A percentile compares a stretch with the other conserved stretches of the same genome.
These are phyloP conservation scores for Ustilago sp. DNA, from an alignment of 1,284 basidiomycete species.

Conservation along the genomic window DNA sequence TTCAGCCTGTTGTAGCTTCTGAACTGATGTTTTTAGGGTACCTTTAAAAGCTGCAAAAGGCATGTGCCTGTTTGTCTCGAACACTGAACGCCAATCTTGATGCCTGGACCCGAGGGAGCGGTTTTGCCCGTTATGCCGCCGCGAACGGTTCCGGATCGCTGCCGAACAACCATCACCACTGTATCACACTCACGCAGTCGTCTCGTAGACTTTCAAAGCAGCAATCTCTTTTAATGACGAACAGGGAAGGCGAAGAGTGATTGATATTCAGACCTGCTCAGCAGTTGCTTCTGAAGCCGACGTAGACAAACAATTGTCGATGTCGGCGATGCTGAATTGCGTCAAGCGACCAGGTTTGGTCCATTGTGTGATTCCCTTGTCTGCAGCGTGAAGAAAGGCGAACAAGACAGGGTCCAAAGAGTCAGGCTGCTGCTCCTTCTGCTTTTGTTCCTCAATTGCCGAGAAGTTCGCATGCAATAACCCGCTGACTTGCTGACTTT, in stretches of 20 bases:
- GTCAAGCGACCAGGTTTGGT: no score
- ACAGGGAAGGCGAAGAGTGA: no score
- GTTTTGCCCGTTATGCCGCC: neutral
- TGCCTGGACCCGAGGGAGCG: neutral
- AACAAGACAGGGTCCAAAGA: neutral
- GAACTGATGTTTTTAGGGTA: neutral
- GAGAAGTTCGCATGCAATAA: slow-evolving; percentile 1
- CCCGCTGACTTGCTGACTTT: no score
- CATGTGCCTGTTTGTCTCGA: neutral
- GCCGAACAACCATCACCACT: neutral
- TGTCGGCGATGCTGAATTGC: no score
- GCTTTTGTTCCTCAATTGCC: neutral
- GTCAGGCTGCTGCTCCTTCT: neutral
- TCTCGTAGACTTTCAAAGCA: no score
- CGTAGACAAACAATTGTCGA: neutral
- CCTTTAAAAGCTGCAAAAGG: neutral
- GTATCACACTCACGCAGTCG: no score
- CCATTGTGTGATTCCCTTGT: no score
- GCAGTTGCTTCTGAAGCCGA: neutral
- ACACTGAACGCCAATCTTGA: neutral
- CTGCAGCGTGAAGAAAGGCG: neutral
- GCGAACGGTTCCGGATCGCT: neutral
- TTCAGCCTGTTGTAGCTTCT: no score
- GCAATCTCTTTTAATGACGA: no score
- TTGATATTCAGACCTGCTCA: neutral